Percentiles rank a stretch among this genome's conserved stretches.
These are phyloP conservation scores for apple (Malus domestica) DNA, from an alignment of 306 rosid species.

Conservation along the genomic window DNA sequence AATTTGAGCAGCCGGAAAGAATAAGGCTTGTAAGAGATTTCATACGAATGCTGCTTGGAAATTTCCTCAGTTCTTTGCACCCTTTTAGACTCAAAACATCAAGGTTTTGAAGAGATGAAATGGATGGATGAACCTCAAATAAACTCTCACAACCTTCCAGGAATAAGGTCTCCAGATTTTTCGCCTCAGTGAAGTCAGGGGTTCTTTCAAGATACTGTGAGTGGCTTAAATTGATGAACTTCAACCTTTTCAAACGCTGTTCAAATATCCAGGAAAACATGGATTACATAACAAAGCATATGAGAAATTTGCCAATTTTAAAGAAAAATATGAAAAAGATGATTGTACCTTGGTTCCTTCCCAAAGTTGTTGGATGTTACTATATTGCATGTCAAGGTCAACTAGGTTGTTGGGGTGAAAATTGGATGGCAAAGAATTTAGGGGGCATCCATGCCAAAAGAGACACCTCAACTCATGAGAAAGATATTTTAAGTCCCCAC, in stretches of 20 bases:
- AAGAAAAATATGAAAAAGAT: background rate
- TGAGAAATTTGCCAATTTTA: too few species aligned
- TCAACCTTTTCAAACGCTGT: conserved; percentile 6
- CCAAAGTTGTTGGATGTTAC: background rate
- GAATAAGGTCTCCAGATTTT: background rate
- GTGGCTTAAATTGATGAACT: background rate
- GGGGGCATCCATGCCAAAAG: conserved; percentile 17
- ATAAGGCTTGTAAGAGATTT: too few species aligned
- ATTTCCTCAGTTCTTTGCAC: too few species aligned
- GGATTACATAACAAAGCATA: background rate
- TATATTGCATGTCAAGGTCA: conserved; percentile 4
- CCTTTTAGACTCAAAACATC: too few species aligned
- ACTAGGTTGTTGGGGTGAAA: conserved; percentile 7
- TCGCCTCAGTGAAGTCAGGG: conserved; percentile 9
- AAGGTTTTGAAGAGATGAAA: background rate
- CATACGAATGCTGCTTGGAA: too few species aligned
- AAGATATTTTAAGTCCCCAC: background rate
- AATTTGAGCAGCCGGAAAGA: background rate
- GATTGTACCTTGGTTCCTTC: background rate
- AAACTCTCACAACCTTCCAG: background rate
- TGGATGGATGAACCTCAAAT: background rate
- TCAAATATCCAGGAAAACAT: background rate
- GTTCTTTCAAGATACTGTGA: background rate
- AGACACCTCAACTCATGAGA: conserved; percentile 15
- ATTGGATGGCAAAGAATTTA: background rate